Conservation (phyloP, 1,139 yeast species). For the Suhomyces maxii region DNA sequence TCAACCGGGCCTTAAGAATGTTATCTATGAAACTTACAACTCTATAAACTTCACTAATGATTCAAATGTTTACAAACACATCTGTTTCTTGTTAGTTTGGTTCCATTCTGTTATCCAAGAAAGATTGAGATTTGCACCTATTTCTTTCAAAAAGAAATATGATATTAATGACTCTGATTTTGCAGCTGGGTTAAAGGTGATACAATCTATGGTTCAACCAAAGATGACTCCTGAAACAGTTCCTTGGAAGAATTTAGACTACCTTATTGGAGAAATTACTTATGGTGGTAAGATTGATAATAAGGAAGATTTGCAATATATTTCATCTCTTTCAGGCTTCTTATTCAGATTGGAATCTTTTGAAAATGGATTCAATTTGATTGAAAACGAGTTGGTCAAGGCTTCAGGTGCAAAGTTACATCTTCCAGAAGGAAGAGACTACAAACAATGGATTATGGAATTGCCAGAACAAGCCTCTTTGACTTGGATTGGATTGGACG, state of each 20-base stretch:
- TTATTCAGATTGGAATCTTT: slow-evolving; percentile 32
- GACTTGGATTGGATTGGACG: slow-evolving; percentile 61
- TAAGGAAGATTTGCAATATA: slow-evolving; percentile 40
- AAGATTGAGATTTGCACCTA: slow-evolving; percentile 58
- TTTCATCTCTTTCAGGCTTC: slow-evolving; percentile 23
- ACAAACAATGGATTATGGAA: slow-evolving; percentile 49
- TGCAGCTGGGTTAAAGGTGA: slow-evolving; percentile 46
- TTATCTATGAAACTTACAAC: slow-evolving; percentile 45
- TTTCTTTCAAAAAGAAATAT: slow-evolving; percentile 60
- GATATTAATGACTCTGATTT: slow-evolving; percentile 80
- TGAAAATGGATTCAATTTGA: slow-evolving; percentile 30
- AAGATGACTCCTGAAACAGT: slow-evolving; percentile 47
- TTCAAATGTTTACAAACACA: slow-evolving; percentile 48
- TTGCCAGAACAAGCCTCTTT: slow-evolving; percentile 64
- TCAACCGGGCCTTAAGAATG: slow-evolving; percentile 57
- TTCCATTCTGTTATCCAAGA: slow-evolving; percentile 64
- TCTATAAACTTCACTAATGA: slow-evolving; percentile 22
- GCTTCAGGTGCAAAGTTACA: slow-evolving; percentile 19
- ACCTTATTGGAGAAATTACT: slow-evolving; percentile 53
- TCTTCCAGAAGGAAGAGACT: slow-evolving; percentile 53
- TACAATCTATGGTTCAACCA: slow-evolving; percentile 25
- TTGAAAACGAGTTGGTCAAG: slow-evolving; percentile 26
- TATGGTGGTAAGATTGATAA: slow-evolving; percentile 76
- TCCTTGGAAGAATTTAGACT: slow-evolving; percentile 59
- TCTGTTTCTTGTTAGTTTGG: slow-evolving; percentile 66